Evolutionary conservation across 345 rosid species (phyloP).

Genomic region (Salix exigua): DNA sequence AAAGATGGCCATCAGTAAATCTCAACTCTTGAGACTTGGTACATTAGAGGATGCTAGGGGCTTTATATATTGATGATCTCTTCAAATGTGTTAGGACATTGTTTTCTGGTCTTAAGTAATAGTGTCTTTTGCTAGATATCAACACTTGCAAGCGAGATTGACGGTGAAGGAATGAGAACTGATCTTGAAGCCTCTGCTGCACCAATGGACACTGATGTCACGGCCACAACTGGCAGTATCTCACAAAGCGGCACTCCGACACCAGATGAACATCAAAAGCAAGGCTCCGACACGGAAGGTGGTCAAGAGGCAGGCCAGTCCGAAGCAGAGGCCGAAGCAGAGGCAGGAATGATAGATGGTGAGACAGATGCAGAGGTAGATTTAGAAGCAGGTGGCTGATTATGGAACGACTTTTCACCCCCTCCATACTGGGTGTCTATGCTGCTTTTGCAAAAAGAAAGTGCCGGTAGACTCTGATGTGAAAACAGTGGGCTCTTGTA

Average conservation of each 20-base stretch:
- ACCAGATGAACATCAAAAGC: slow-evolving; percentile 75
- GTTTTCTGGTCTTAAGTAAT: background rate
- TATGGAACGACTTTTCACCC: background rate
- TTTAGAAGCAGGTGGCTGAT: slow-evolving; percentile 37
- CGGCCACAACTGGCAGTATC: slow-evolving; percentile 23
- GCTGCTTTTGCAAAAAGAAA: background rate
- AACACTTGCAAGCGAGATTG: slow-evolving; percentile 56
- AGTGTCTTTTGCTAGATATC: slow-evolving; percentile 28
- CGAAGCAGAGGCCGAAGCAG: slow-evolving; percentile 58
- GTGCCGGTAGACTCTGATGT: background rate
- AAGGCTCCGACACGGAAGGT: slow-evolving; percentile 56
- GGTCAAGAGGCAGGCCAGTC: slow-evolving; percentile 78
- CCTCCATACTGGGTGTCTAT: background rate
- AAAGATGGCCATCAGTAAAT: background rate
- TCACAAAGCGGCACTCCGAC: slow-evolving; percentile 51
- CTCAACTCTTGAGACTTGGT: background rate
- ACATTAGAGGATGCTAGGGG: background rate
- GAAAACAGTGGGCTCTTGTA: background rate
- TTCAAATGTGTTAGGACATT: background rate
- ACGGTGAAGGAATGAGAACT: slow-evolving; percentile 55
- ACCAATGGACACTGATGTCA: slow-evolving; percentile 60
- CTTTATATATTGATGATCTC: background rate
- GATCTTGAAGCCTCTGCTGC: slow-evolving; percentile 51
- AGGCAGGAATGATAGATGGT: slow-evolving; percentile 51
- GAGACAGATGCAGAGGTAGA: slow-evolving; percentile 79